Evolutionary conservation across 1,284 basidiomycete species (phyloP), one percentile per base, ranked within the genome.

Genomic region (Rhodotorula sp.): DNA sequence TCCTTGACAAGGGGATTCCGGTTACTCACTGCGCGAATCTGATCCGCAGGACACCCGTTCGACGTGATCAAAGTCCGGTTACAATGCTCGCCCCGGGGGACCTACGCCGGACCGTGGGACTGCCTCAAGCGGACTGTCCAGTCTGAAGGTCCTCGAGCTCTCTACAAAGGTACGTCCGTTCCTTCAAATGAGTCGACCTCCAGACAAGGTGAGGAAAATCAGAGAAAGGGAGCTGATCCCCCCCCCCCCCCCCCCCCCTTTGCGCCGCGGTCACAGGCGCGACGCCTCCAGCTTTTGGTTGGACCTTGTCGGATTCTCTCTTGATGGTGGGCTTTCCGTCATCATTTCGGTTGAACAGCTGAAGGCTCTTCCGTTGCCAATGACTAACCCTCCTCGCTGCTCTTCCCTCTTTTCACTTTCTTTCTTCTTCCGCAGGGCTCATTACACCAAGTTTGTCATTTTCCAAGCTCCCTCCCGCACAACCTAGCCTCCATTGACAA

Each of bases 241-340:
- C n/a, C n/a, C n/a, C n/a, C n/a, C n/a, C n/a, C n/a, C n/a, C n/a
- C n/a, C n/a, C n/a, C n/a, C n/a, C 19, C 26, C 21, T 38, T 10
- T 5, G 28, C 28, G 28, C 28, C 14, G 14, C 23, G 15, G 38
- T 16, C 21, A 47, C 77, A 77, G 89, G 89, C 21, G 88, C 87
- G 15, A 87, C 87, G 1, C 88, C 89, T 8, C 90, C 90, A 2
- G 88, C 89, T 26, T 82, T 91, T 5, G 89, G 89, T 3, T 91
- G 89, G 90, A 87, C 88, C 14, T 84, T 87, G 54, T 88, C 89
- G 57, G 90, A 92, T 78, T 88, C 89, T 21, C 82, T 91, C 15
- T 83, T 92, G 12, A 82, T 92, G 63, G 54, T 55, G 26, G 14
- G 26, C 28, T 28, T 31, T 12, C 38, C 38, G 38, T 43, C 38